phyloP scores from a whole-genome alignment of 441 rosid genomes.

The Eutrema salsugineum region DNA sequence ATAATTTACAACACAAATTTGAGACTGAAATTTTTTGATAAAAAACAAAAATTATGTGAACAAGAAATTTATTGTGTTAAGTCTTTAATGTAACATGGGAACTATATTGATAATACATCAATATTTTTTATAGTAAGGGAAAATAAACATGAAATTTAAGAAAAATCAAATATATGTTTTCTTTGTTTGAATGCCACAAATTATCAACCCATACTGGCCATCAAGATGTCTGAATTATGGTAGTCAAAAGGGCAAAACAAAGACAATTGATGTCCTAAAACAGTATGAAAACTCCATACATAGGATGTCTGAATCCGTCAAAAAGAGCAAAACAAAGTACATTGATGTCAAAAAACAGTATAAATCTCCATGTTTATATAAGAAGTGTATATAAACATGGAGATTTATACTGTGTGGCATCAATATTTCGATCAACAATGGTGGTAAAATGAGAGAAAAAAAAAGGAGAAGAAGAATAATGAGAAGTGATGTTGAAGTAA shows the following conservation, averaged over 20 bases:
- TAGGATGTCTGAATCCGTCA: background rate
- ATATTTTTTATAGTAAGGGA: background rate
- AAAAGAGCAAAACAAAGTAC: background rate
- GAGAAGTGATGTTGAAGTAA: background rate
- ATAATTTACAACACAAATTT: background rate
- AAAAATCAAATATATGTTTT: background rate
- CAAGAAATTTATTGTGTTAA: background rate
- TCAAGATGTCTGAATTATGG: background rate
- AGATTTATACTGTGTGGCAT: no score
- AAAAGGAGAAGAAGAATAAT: background rate
- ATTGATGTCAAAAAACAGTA: background rate
- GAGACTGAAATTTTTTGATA: no score
- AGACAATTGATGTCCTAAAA: background rate
- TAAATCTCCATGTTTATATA: slow-evolving; percentile 19
- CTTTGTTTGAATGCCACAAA: background rate
- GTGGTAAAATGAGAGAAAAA: background rate
- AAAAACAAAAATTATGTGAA: background rate
- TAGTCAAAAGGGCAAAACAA: background rate
- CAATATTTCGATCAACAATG: slow-evolving; percentile 15
- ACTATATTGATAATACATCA: background rate
- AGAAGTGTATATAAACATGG: background rate
- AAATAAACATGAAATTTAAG: background rate
- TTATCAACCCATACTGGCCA: background rate
- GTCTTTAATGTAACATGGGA: background rate
- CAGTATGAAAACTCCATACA: background rate